phyloP scores from a whole-genome alignment of 148 eudicot species.

The Vaccinium vitisidaea region DNA sequence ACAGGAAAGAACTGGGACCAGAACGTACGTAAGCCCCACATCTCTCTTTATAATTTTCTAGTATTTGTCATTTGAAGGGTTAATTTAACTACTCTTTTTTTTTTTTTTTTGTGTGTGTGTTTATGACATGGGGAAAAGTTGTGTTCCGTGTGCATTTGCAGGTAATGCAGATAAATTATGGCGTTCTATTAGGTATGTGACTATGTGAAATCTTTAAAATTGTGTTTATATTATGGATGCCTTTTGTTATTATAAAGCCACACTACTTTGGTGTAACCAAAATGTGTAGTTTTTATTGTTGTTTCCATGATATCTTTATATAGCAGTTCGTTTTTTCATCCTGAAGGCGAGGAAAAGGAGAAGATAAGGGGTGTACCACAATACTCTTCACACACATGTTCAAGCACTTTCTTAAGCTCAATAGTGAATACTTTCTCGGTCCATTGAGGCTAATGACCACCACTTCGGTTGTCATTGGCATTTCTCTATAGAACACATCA shows the following conservation, averaged over 20 bases:
- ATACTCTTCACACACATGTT: not conserved
- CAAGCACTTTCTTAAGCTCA: not conserved
- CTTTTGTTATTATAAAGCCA: not conserved
- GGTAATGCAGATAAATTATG: slow-evolving; percentile 84
- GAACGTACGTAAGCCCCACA: slow-evolving; percentile 54
- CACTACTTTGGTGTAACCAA: not conserved
- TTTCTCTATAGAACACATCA: not conserved
- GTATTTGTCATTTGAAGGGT: not conserved
- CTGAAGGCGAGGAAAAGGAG: not conserved
- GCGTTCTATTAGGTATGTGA: slow-evolving; percentile 70
- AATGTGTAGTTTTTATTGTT: not conserved
- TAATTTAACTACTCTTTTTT: not conserved
- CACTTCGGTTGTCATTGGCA: not conserved
- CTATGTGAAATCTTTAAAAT: slow-evolving; percentile 25
- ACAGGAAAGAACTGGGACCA: slow-evolving; percentile 87
- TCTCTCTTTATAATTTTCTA: not conserved
- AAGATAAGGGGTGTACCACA: not conserved
- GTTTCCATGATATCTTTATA: not conserved
- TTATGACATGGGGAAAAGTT: not conserved
- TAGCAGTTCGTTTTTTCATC: not conserved
- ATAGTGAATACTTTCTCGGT: not conserved
- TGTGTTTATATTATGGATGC: not conserved
- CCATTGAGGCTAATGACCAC: not conserved
- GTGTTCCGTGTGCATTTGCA: slow-evolving; percentile 34
- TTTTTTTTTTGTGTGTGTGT: not conserved